Evolutionary conservation across 805 yeast species (phyloP), one percentile per base, ranked within the genome.

Genomic region (Hanseniaspora osmophila): DNA sequence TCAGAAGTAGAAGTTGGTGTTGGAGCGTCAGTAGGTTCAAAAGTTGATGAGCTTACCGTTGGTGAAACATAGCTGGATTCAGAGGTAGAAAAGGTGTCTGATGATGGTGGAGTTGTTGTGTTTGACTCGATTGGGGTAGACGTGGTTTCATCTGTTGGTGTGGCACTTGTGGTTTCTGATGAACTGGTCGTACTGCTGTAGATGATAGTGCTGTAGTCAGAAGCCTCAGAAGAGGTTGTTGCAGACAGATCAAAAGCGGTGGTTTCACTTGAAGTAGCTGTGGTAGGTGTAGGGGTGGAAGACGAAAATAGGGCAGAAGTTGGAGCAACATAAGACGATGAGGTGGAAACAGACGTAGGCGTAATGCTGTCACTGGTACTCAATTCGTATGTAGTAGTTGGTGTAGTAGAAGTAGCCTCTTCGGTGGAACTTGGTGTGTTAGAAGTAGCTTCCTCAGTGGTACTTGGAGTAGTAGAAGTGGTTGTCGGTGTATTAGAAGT

Each of bases 251-350:
- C 27, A 22, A 7, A 22, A 5, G 27, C 7, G 7, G 27, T 7
- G 7, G 4, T 7, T 22, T 22, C 6, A 22, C 27, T 22, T 37
- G 40, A 39, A 39, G 48, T 37, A 48, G 43, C 10, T 22, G 39
- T 16, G 19, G 42, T 13, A 16, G 16, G 27, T 16, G 27, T 4
- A 17, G 27, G 4, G 17, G 62, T 60, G n/a, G 58, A 48, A 30
- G 59, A 52, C 15, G 60, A 52, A 16, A 54, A 19, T 13, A 44
- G 38, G 47, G 27, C 27, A 22, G 56, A 46, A 56, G 54, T 2
- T 64, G 59, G 5, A 63, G 57, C 5, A 60, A 60, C 6, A 64
- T 62, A 6, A 64, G 60, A 10, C 64, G 56, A 15, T 53, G 49
- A 32, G 54, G 47, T 6, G 52, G 47, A 11, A 48, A 46, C 18